Evolutionary conservation across 1,284 basidiomycete genomes (phyloP), one percentile per base, ranked within the genome.

Genomic region (Irpex rosettiformis): DNA sequence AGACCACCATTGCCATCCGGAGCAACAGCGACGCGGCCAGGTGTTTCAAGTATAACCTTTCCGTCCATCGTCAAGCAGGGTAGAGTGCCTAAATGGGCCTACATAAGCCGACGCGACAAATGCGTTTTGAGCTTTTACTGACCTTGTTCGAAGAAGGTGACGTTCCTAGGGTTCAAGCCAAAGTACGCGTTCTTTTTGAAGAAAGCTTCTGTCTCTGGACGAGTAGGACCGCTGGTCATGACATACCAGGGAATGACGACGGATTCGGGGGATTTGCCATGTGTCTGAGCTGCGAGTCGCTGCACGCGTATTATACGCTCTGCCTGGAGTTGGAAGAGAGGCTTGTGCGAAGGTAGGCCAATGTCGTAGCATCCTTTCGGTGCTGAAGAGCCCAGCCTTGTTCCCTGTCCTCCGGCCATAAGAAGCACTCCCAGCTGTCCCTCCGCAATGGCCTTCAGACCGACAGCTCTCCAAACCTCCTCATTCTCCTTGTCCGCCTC

Each of bases 341-440:
- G 88, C 76, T 96, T 97, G 76, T 92, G 87, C 33, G 91, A 94
- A 10, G 95, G 94, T 45, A 99, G 81, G 16, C 89, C 90, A 66
- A 99, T 98, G 72, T 99, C 93, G 77, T 98, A 99, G 79, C 96
- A 98, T 8, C 97, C 97, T 72, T 99, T 99, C 25, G 97, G 97
- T 22, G 89, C 90, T 37, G 82, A 84, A 67, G 93, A 96, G 40
- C 97, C 97, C 52, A 99, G 79, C 56, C 97, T 83, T 16, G 96
- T 97, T 22, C 97, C 97, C 76, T 99, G 97, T 2, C 97, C 97
- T 54, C 97, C 97, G 1, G 97, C 97, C 89, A 99, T 92, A 67
- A 99, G 83, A 28, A 99, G 80, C 10, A 99, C 95, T 29, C 88
- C 97, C 45, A 98, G 94, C 66, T 94, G 77, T 63, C 93, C 89